phyloP scores from a whole-genome alignment of 2,329 filamentous ascomycete genomes.

The Dothidotthia symphoricarpi region DNA sequence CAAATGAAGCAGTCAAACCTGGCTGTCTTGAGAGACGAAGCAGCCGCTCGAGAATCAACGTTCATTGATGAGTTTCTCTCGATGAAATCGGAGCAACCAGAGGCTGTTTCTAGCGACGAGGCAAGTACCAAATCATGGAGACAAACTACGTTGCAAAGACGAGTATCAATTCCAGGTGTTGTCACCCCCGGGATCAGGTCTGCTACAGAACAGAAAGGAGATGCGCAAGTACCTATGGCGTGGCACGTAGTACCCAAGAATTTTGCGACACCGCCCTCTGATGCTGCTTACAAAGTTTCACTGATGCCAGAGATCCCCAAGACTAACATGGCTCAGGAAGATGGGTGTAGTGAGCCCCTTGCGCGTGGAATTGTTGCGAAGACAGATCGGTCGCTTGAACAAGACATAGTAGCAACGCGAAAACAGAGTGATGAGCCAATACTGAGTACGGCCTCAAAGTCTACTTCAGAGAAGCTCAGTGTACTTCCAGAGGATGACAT shows the following conservation, averaged over 20 bases:
- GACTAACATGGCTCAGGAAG: no score
- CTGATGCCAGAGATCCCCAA: no score
- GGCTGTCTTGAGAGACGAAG: slow-evolving; percentile 3
- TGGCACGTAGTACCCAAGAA: no score
- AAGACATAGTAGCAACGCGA: neutral
- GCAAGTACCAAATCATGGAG: slow-evolving; percentile 19
- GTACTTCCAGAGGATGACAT: slow-evolving; percentile 42
- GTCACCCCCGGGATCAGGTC: no score
- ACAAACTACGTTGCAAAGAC: slow-evolving; percentile 24
- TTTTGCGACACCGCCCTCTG: no score
- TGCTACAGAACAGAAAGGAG: no score
- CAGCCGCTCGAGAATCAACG: slow-evolving; percentile 12
- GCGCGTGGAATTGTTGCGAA: no score
- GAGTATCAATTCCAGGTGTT: neutral
- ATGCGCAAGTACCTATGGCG: no score
- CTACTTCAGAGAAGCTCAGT: slow-evolving; percentile 30
- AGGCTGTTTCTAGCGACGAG: neutral
- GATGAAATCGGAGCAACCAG: slow-evolving; percentile 4
- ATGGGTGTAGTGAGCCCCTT: no score
- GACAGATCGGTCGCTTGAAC: slow-evolving; percentile 1
- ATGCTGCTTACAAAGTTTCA: no score
- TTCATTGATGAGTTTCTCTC: slow-evolving; percentile 29
- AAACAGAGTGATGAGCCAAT: neutral
- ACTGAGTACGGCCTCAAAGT: slow-evolving; percentile 4
- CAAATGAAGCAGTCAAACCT: no score